Evolutionary conservation across 1,284 basidiomycete genomes (phyloP), one percentile per base, ranked within the genome.

Genomic region (Cryptococcus sp.): DNA sequence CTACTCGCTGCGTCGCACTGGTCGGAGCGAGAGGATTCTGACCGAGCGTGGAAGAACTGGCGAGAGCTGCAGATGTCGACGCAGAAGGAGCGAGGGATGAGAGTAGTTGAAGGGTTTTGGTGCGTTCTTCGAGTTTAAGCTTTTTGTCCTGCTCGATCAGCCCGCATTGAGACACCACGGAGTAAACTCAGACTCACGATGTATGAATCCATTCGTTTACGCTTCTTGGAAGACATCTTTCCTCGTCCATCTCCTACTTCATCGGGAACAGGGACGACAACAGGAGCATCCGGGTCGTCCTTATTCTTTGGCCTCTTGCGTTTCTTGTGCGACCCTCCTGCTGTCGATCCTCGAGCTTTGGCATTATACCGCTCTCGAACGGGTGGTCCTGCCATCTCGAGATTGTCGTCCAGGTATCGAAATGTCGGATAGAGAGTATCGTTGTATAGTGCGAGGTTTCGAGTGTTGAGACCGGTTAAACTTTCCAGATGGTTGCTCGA

Each of bases 111-210:
- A 74, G 56, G 1, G 71, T 73, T 39, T 68, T 64, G 23, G 61
- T 52, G 16, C 70, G 50, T 35, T 66, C 62, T 50, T 73, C 72
- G 10, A 59, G 57, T 54, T 72, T 69, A 26, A 73, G 61, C 50
- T 74, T 74, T 59, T 74, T 74, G 36, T 61, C 58, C 71, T 71
- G 40, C 28, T 31, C 39, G 19, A 5, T 12, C 16, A 22, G 32
- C 10, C 26, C 18, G 5, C 26, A 36, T 49, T 43, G 46, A 14
- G 5, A 23, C 12, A 10, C 39, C 1, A 35, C 22, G 90, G n/a
- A 82, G 80, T 18, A 14, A 35, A 24, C n/a, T 89, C 75, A 14
- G 80, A 80, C 65, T 83, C 82, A 71, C 73, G 48, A 72, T 74
- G 48, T 69, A 75, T 2, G 68, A 71, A 35, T 73, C 74, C 24